Evolutionary conservation across 495 filamentous ascomycete species (phyloP).

Genomic region (Chaetomidium leptoderma): DNA sequence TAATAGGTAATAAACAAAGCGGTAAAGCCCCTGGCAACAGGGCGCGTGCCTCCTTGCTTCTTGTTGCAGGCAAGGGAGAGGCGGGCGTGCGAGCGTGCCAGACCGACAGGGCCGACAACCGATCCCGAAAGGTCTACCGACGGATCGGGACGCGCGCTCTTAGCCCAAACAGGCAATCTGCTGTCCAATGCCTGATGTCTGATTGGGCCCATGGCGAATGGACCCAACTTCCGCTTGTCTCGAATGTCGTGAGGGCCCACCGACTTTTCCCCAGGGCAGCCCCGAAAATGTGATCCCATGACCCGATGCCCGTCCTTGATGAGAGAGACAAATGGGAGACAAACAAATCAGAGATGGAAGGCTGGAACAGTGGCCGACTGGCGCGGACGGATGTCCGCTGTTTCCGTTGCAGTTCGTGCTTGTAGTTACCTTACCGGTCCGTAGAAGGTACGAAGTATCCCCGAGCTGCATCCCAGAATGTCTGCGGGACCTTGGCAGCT

Average conservation of each 20-base stretch:
- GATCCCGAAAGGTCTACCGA: conserved; percentile 19
- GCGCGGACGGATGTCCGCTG: not conserved
- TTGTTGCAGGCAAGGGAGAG: conserved; percentile 8
- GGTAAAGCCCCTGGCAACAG: conserved; percentile 11
- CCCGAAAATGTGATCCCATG: conserved; percentile 5
- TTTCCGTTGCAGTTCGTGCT: not conserved
- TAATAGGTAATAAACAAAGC: conserved; percentile 19
- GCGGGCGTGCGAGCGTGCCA: not conserved
- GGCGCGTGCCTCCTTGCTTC: conserved; percentile 7
- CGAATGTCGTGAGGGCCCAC: conserved; percentile 4
- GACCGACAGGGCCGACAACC: conserved; percentile 7
- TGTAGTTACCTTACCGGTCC: too few species aligned
- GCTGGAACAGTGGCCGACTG: not conserved
- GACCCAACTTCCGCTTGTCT: not conserved
- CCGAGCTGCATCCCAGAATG: not conserved
- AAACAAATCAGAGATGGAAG: not conserved
- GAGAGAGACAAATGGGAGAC: not conserved
- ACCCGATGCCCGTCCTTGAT: not conserved
- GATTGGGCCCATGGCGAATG: conserved; percentile 13
- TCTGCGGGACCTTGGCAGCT: conserved; percentile 1
- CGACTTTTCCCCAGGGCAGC: not conserved
- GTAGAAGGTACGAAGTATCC: too few species aligned
- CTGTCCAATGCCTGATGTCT: not conserved
- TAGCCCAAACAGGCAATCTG: conserved; percentile 20
- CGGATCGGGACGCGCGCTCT: conserved; percentile 22